phyloP scores from a whole-genome alignment of 177 flowering plant species.

The Telopea speciosissima region DNA sequence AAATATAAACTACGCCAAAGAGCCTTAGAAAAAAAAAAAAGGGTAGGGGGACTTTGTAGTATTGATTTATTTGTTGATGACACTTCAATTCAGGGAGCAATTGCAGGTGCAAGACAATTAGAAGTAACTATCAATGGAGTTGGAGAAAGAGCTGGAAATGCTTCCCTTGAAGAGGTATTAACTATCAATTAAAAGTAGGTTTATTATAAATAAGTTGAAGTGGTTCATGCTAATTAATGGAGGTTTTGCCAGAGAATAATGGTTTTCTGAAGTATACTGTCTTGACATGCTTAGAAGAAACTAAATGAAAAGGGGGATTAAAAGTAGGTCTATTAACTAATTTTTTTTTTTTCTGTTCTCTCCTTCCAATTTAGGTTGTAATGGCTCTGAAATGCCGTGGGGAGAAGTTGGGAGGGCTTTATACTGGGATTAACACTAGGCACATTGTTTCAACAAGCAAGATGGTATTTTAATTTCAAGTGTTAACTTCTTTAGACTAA shows the following conservation, averaged over 20 bases:
- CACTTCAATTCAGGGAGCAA: constrained; percentile 58
- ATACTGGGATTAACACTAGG: constrained; percentile 66
- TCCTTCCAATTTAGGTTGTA: constrained; percentile 36
- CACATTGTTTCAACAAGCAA: constrained; percentile 89
- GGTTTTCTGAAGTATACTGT: too few species aligned
- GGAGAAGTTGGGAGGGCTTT: constrained; percentile 67
- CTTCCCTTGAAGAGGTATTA: constrained; percentile 91
- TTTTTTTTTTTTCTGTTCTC: too few species aligned
- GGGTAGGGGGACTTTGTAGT: constrained; percentile 3
- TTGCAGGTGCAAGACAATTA: constrained; percentile 87
- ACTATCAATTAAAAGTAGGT: too few species aligned
- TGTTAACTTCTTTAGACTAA: not conserved
- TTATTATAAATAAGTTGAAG: too few species aligned
- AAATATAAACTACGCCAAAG: too few species aligned
- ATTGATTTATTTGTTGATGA: constrained; percentile 3
- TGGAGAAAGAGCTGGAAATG: constrained; percentile 99
- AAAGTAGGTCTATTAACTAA: too few species aligned
- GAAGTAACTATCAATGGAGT: constrained; percentile 96
- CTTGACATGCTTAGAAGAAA: too few species aligned
- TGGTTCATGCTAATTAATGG: too few species aligned
- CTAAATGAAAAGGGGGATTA: too few species aligned
- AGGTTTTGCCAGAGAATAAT: too few species aligned
- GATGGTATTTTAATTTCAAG: constrained; percentile 61
- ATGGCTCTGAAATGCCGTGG: constrained; percentile 91
- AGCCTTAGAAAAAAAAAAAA: too few species aligned